Conservation (phyloP, 805 yeast species). For the Citeromyces matritensis region DNA sequence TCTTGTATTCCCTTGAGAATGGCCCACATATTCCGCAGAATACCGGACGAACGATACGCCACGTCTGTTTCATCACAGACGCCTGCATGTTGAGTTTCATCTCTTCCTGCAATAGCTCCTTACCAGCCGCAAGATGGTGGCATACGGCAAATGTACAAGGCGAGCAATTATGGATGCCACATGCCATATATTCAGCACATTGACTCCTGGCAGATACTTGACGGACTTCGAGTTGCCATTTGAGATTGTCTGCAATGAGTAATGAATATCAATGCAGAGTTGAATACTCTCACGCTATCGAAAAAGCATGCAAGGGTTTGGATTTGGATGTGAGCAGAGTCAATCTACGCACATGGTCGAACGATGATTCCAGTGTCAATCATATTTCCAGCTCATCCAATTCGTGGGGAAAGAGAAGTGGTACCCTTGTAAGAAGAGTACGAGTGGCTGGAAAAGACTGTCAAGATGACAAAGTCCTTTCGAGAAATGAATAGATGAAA, state of each 20-base stretch:
- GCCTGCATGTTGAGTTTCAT: constrained; percentile 60
- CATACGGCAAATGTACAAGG: constrained; percentile 61
- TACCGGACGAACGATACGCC: constrained; percentile 85
- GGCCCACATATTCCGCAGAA: constrained; percentile 91
- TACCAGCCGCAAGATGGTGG: constrained; percentile 53
- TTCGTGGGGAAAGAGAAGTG: constrained; percentile 56
- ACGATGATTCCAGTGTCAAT: constrained; percentile 21
- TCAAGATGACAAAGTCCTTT: no score
- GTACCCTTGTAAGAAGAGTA: no score
- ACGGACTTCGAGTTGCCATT: constrained; percentile 46
- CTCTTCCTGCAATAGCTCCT: constrained; percentile 50
- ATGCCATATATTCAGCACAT: constrained; percentile 80
- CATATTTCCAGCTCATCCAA: constrained; percentile 63
- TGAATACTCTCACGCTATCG: constrained; percentile 53
- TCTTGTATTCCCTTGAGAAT: constrained; percentile 56
- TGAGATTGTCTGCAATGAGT: constrained; percentile 53
- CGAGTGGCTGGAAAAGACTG: no score
- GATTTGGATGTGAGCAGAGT: constrained; percentile 60
- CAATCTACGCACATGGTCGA: constrained; percentile 60
- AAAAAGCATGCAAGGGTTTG: constrained; percentile 72
- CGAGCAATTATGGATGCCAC: constrained; percentile 76
- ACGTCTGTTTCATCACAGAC: constrained; percentile 84
- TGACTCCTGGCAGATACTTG: constrained; percentile 70
- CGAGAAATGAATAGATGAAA: no score
- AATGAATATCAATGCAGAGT: constrained; percentile 61